Base-by-base conservation (phyloP, 2,329 filamentous ascomycete species). In the Fusarium sp. region DNA sequence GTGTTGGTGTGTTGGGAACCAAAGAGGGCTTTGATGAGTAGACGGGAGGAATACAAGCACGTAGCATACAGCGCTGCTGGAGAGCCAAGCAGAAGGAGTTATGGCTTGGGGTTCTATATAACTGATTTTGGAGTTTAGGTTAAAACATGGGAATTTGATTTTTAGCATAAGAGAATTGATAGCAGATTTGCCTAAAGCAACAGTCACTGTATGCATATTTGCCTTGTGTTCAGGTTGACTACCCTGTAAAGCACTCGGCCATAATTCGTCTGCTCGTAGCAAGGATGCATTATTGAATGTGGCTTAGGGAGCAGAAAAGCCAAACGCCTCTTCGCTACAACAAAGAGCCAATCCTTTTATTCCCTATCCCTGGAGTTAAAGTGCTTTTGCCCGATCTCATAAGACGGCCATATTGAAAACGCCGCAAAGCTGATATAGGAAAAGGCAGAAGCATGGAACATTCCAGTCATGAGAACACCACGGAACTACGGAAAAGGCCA, bases 1-100 rank as follows among this genome's bases (percentile, higher is more conserved):
- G 84, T 39, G 82, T 86, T 64, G 87, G 87, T 35, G 82, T 90
- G 31, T 78, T 90, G 66, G 88, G 88, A 5, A 81, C 78, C 26
- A 88, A 88, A 80, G 74, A 78, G 38, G 81, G 76, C 0, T 82
- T 78, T 55, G 78, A 82, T 24, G 70, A 78, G 50, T 74, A 76
- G 54, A 62, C 22, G 24, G 14, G 18, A 4, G 6, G 24, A 50
- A 57, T 56, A 47, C 44, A 65, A 35, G 33, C 56, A 44, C 72
- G 62, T 58, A 71, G 63, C 61, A 66, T 67, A 66, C 26, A 56
- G 47, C 44, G 42, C 38, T 33, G 53, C 44, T 54, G 44, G 60
- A 61, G 55, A 72, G 62, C 64, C 54, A 67, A 71, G 60, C 53
- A 68, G 73, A 55, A 57, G 68, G 68, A 74, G 65, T 72, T 70